These are phyloP conservation scores for Penstemon eatonii DNA, from an alignment of 257 asterid species.

Conservation along the genomic window DNA sequence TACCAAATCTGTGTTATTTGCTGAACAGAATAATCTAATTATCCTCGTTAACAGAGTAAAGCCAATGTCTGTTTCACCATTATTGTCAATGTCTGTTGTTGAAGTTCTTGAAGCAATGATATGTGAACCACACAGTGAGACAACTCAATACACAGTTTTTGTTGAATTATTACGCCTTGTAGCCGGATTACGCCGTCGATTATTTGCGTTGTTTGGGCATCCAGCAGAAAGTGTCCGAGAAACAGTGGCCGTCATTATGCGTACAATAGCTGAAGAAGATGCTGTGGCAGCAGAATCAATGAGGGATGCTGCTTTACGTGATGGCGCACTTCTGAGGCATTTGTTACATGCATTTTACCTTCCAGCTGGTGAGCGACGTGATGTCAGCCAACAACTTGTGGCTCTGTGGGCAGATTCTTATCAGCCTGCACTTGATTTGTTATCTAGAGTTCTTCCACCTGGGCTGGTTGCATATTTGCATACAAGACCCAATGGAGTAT, in stretches of 20 bases:
- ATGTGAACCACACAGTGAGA: conserved; percentile 93
- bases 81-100: conserved; percentile 88
- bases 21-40: conserved; percentile 71
- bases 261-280: conserved; percentile 99
- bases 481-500: conserved; percentile 63
- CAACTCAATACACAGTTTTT: conserved; percentile 90
- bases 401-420: conserved; percentile 99
- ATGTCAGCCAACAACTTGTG: conserved; percentile 97
- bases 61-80: conserved; percentile 87
- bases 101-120: conserved; percentile 98
- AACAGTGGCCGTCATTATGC: conserved; percentile 93
- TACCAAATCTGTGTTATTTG: conserved; percentile 81
- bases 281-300: conserved; percentile 99
- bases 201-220: conserved; percentile 96
- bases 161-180: conserved; percentile 93
- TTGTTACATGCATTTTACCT: conserved; percentile 91
- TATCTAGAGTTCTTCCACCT: conserved; percentile 96
- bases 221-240: conserved; percentile 97
- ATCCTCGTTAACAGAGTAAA: conserved; percentile 88
- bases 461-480: conserved; percentile 98
- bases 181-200: conserved; percentile 95
- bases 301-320: conserved; percentile 99
- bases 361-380: conserved; percentile 93
- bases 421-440: conserved; percentile 95
- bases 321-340: conserved; percentile 96